phyloP scores from a whole-genome alignment of 2,329 filamentous ascomycete species.

The Paradendryphiella salina region DNA sequence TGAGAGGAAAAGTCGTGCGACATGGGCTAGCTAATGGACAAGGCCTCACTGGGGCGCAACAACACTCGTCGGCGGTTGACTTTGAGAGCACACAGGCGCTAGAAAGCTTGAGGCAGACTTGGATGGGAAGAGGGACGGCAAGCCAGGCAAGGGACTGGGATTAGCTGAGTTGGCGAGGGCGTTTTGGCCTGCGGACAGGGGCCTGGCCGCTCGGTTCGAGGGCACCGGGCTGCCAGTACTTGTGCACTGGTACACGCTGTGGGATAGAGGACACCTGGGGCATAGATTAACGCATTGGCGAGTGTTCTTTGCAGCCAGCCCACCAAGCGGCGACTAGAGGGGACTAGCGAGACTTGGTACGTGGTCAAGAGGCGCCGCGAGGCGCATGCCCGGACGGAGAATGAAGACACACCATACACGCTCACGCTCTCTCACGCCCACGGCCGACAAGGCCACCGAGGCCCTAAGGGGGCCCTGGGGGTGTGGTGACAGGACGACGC shows the following conservation, averaged over 20 bases:
- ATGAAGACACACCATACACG: constrained; percentile 7
- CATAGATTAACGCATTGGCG: constrained; percentile 2
- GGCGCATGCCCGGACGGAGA: neutral
- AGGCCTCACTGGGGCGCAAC: constrained; percentile 27
- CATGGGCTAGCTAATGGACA: constrained; percentile 39
- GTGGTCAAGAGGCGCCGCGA: constrained; percentile 12
- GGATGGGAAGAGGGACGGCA: constrained; percentile 15
- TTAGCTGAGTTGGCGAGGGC: constrained; percentile 26
- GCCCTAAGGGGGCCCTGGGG: neutral
- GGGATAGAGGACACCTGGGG: neutral
- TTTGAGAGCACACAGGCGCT: constrained; percentile 21
- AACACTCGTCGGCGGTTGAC: constrained; percentile 17
- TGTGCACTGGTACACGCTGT: constrained; percentile 5
- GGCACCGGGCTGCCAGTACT: constrained; percentile 19
- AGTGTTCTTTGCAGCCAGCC: neutral
- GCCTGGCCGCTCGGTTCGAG: constrained; percentile 23
- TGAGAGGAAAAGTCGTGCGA: constrained; percentile 39
- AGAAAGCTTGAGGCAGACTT: constrained; percentile 14
- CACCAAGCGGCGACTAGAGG: constrained; percentile 6
- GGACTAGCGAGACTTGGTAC: constrained; percentile 8
- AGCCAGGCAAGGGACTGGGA: constrained; percentile 24
- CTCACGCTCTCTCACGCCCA: constrained; percentile 12
- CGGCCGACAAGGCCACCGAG: constrained; percentile 7
- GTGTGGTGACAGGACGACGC: neutral
- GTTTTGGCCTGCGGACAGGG: constrained; percentile 25